Base-by-base conservation (phyloP, 495 filamentous ascomycete species). In the Bryoglossum gracile region DNA sequence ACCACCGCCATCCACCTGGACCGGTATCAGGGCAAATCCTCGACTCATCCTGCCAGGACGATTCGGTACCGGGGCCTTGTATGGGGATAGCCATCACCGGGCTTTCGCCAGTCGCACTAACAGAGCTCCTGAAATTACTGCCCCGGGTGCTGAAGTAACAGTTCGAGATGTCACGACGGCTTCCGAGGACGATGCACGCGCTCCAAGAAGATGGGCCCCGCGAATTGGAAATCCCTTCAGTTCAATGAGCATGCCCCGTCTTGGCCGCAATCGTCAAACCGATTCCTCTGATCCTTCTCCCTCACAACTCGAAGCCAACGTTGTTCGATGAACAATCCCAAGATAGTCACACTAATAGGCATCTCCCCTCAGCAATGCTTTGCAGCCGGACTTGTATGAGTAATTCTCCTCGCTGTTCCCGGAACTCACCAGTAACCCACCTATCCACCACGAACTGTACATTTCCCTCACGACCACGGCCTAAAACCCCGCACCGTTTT, bases 291-390 rank as follows among this genome's bases (percentile, higher is more conserved):
- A 54, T 9, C 54, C 60, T 3, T 63, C 66, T 8, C 65, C 66
- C 10, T 68, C 66, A 18, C 66, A 69, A 35, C 59, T 69, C 14
- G 66, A 69, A 48, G 62, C 66, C 23, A 65, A 63, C 17, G 41
- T 62, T 43, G 60, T 59, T 17, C 60, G 59, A 42, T 60, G 61
- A 37, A 44, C 48, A 24, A 51, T 53, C 49, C 23, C 41, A 60
- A 57, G 51, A 44, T 46, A 49, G 28, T 9, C 13, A 14, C 23
- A 8, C 44, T 18, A 10, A 3, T 35, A 5, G 10, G 38, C 23
- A 24, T 23, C 24, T 4, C 22, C 18, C 16, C 39, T 26, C 24
- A 4, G 8, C 5, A 18, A 9, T 44, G 2, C 26, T 23, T 10
- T 4, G 21, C 18, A 9, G 32, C 26, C 26, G 3, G 22, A 34